These are phyloP conservation scores for Leccinum fallax DNA, from an alignment of 1,284 basidiomycete species.

Conservation along the genomic window DNA sequence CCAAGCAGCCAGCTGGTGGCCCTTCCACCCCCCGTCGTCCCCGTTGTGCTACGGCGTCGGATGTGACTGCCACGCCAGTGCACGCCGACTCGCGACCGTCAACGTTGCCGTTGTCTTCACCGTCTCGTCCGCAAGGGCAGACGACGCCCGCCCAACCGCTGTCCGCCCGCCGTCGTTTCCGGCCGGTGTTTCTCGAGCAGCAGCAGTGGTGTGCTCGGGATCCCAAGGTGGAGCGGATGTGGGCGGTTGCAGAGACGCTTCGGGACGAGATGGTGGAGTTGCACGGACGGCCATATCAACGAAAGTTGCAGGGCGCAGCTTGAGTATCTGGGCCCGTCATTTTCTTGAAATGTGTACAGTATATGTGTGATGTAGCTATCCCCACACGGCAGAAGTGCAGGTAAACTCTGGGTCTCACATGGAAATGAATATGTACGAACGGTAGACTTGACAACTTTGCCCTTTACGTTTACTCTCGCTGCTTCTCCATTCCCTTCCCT, in stretches of 20 bases:
- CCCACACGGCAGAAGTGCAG: too few species aligned
- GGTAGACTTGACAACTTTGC: background rate
- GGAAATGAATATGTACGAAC: too few species aligned
- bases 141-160: constrained; percentile 6
- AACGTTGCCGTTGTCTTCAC: background rate
- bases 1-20: constrained; percentile 12
- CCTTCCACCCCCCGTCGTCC: constrained; percentile 30
- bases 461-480: background rate
- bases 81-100: constrained; percentile 8
- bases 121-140: constrained; percentile 16
- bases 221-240: constrained; percentile 32
- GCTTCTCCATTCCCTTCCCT: background rate
- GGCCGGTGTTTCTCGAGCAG: constrained; percentile 34
- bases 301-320: background rate
- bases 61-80: background rate
- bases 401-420: background rate
- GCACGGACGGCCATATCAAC: background rate
- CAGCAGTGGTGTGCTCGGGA: constrained; percentile 34
- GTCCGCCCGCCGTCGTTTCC: constrained; percentile 21
- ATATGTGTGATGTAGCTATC: too few species aligned
- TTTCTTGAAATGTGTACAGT: background rate
- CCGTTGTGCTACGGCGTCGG: background rate
- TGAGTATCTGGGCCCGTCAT: background rate
- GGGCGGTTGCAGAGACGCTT: constrained; percentile 23
- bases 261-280: background rate